Base-by-base conservation (phyloP, 2,329 filamentous ascomycete genomes). In the Trichoderma guizhouense region DNA sequence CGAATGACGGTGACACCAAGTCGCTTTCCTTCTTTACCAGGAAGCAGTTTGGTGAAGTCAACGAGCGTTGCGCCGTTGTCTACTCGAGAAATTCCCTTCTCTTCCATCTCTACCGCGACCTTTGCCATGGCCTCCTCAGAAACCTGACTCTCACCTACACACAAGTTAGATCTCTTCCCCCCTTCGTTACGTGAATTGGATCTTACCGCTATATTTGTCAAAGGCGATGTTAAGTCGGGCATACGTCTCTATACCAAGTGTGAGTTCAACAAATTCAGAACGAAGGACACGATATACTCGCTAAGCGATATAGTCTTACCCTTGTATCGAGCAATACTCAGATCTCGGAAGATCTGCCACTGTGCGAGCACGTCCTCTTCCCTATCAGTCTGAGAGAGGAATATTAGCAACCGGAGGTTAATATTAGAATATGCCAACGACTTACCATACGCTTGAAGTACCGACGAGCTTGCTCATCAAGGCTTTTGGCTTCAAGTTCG, bases 81-180 rank as follows among this genome's bases (percentile, higher is more conserved):
- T 79, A 92, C 89, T 77, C 92, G 88, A 2, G 88, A 89, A 36
- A 95, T 85, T 0, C 86, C 85, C 80, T 88, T 90, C 21, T 91
- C 88, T 72, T 86, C 86, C 81, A 95, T 85, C 74, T 87, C 83
- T 76, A 88, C 83, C 36, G 89, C 89, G 0, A 90, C 85, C 71
- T 86, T 84, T 60, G 88, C 86, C 90, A 95, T 94, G 51, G 87
- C 86, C 15, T 88, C 86, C 78, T 90, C 87, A 1, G 86, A 85
- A 2, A 94, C 91, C 79, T 93, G 89, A 62, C 90, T 93, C 82
- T 95, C 92, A 67, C 92, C 92, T 68, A 90, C 91, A n/a, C 61
- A 76, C 12, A 28, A 47, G 34, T 74, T 36, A 74, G 72, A n/a
- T 43, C 39, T 30, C 7, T 21, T 39, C 14, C 18, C 8, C 15